phyloP scores from a whole-genome alignment of 2,329 filamentous ascomycete genomes.

The Teratosphaeria destructans region DNA sequence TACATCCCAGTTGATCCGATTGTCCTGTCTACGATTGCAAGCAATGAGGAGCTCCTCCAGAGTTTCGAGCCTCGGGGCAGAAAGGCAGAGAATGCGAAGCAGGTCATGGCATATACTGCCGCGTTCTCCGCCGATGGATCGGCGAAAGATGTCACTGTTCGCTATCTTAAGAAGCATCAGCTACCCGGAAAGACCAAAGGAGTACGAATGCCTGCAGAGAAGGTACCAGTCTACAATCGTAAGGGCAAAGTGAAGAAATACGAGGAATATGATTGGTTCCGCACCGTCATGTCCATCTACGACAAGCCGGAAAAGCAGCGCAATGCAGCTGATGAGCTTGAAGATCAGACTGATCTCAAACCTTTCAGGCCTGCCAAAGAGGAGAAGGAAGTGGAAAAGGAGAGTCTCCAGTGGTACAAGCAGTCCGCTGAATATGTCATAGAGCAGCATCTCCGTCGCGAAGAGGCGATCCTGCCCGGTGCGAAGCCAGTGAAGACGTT shows the following conservation, averaged over 20 bases:
- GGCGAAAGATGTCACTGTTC: conserved; percentile 86
- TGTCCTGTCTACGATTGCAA: conserved; percentile 58
- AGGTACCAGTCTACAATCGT: conserved; percentile 66
- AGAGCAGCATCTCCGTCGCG: conserved; percentile 75
- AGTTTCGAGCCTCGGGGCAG: conserved; percentile 72
- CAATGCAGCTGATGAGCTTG: conserved; percentile 65
- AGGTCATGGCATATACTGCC: conserved; percentile 82
- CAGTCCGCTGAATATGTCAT: conserved; percentile 75
- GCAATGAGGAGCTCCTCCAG: conserved; percentile 60
- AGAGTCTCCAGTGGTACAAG: conserved; percentile 79
- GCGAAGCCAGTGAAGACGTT: conserved; percentile 67
- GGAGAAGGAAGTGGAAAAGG: conserved; percentile 38
- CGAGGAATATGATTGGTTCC: conserved; percentile 83
- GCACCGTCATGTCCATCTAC: conserved; percentile 66
- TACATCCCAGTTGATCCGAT: conserved; percentile 71
- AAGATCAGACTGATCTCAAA: conserved; percentile 68
- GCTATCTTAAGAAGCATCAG: conserved; percentile 72
- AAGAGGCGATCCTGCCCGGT: conserved; percentile 69
- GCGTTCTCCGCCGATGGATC: conserved; percentile 75
- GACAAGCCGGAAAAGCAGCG: conserved; percentile 40
- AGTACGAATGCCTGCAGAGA: conserved; percentile 65
- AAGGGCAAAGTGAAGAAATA: conserved; percentile 67
- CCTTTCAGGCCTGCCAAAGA: conserved; percentile 51
- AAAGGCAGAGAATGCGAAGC: conserved; percentile 75
- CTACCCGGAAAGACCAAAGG: conserved; percentile 88